A percentile compares a stretch with the other conserved stretches of the same genome.
phyloP scores from a whole-genome alignment of 345 rosid genomes.

The Eucalyptus pauciflora region DNA sequence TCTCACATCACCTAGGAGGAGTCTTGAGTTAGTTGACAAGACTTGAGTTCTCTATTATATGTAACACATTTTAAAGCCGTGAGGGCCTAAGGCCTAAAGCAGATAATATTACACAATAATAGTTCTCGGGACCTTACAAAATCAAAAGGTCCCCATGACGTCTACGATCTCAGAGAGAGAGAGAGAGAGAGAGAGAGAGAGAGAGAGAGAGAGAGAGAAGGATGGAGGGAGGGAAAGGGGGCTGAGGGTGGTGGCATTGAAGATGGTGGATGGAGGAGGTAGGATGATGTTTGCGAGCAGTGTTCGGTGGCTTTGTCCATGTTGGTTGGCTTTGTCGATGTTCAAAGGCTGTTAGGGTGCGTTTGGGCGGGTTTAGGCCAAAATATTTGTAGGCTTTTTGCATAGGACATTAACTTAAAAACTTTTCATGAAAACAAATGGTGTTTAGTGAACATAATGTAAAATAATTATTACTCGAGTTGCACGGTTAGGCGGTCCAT shows the following conservation, averaged over 20 bases:
- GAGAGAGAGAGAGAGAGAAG: neutral
- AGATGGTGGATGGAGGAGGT: neutral
- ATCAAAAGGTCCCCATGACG: too few species aligned
- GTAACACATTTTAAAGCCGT: fast-evolving
- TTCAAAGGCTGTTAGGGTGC: neutral
- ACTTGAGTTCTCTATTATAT: too few species aligned
- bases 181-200: neutral
- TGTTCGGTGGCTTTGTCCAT: too few species aligned
- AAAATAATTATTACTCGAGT: neutral
- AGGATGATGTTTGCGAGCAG: neutral
- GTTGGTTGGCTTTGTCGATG: neutral
- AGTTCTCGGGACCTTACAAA: too few species aligned
- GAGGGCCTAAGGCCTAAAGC: fast-evolving
- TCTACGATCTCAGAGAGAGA: too few species aligned
- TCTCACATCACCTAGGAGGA: too few species aligned
- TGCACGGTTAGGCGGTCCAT: neutral
- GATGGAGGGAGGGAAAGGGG: neutral
- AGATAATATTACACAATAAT: too few species aligned
- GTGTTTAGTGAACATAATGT: neutral
- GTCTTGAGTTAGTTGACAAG: fast-evolving
- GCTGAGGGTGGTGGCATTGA: neutral
- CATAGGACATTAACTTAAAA: neutral
- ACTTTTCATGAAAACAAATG: neutral
- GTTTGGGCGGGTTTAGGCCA: neutral
- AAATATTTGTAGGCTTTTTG: neutral